A percentile compares a stretch with the other conserved stretches of the same genome.
Conservation (phyloP, 2,329 filamentous ascomycete genomes). For the Sporothrix euskadiensis region DNA sequence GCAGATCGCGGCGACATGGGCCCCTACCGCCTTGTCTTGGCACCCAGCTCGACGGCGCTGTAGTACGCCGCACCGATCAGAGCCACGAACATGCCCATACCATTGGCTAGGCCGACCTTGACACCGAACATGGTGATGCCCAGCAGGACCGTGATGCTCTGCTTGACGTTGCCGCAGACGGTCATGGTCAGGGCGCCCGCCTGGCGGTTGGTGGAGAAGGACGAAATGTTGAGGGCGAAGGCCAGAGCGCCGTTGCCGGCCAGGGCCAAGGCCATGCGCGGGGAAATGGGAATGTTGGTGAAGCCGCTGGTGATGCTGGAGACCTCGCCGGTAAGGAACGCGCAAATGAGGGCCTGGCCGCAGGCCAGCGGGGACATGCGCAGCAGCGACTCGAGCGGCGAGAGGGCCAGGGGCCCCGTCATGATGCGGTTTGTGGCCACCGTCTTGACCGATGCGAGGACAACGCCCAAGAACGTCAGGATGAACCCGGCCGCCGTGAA, state of each 20-base stretch:
- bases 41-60: conserved; percentile 54
- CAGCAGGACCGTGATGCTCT: conserved; percentile 56
- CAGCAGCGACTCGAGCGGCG: conserved; percentile 60
- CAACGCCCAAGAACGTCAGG: conserved; percentile 55
- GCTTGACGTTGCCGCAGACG: conserved; percentile 60
- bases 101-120: conserved; percentile 53
- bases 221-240: conserved; percentile 57
- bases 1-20: not conserved
- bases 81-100: conserved; percentile 56
- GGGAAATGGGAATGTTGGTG: conserved; percentile 9
- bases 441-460: conserved; percentile 60
- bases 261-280: conserved; percentile 43
- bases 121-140: conserved; percentile 56
- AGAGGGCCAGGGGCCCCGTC: conserved; percentile 60
- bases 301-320: conserved; percentile 31
- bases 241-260: conserved; percentile 55
- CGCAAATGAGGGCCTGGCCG: conserved; percentile 55
- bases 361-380: conserved; percentile 63
- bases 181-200: conserved; percentile 60
- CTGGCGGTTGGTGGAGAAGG: conserved; percentile 58
- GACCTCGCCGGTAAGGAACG: conserved; percentile 55
- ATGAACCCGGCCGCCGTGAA: conserved; percentile 60
- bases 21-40: conserved; percentile 27
- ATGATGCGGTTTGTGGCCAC: conserved; percentile 65
- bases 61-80: conserved; percentile 58